phyloP scores from a whole-genome alignment of 495 filamentous ascomycete genomes.

The Annulohypoxylon stygium region DNA sequence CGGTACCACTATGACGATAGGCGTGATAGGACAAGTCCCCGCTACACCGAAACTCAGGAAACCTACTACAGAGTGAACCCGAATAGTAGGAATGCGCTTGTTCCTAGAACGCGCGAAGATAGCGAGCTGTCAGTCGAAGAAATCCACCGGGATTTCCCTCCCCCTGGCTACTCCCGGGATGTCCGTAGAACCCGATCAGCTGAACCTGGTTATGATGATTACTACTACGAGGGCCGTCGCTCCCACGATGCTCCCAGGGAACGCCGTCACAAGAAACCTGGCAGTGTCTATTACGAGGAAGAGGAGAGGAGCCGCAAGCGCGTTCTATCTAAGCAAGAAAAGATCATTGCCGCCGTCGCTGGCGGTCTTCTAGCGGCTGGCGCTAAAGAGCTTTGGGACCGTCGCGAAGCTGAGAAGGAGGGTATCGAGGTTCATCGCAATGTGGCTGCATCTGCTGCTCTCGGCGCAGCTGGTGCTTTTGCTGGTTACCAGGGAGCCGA shows the following conservation, averaged over 20 bases:
- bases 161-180: slow-evolving; percentile 67
- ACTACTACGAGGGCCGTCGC: slow-evolving; percentile 59
- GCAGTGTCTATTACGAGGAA: slow-evolving; percentile 58
- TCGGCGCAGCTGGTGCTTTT: slow-evolving; percentile 67
- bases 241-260: slow-evolving; percentile 58
- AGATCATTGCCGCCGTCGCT: slow-evolving; percentile 68
- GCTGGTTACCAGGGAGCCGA: slow-evolving; percentile 68
- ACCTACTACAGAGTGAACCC: slow-evolving; percentile 60
- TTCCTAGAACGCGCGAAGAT: slow-evolving; percentile 68
- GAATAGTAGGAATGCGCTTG: slow-evolving; percentile 60
- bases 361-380: slow-evolving; percentile 66
- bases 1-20: slow-evolving; percentile 64
- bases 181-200: slow-evolving; percentile 66
- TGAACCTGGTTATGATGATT: slow-evolving; percentile 59
- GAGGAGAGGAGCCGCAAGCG: slow-evolving; percentile 60
- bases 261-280: slow-evolving; percentile 56
- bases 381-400: slow-evolving; percentile 69
- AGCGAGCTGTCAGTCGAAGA: slow-evolving; percentile 75
- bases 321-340: slow-evolving; percentile 67
- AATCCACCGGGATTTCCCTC: slow-evolving; percentile 75
- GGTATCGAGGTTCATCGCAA: slow-evolving; percentile 63
- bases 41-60: slow-evolving; percentile 64
- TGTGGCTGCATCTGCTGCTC: slow-evolving; percentile 63
- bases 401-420: slow-evolving; percentile 63
- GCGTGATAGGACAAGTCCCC: slow-evolving; percentile 59